A percentile compares a stretch with the other conserved stretches of the same genome.
Conservation (phyloP, 1,284 basidiomycete species). For the Malassezia sympodialis region DNA sequence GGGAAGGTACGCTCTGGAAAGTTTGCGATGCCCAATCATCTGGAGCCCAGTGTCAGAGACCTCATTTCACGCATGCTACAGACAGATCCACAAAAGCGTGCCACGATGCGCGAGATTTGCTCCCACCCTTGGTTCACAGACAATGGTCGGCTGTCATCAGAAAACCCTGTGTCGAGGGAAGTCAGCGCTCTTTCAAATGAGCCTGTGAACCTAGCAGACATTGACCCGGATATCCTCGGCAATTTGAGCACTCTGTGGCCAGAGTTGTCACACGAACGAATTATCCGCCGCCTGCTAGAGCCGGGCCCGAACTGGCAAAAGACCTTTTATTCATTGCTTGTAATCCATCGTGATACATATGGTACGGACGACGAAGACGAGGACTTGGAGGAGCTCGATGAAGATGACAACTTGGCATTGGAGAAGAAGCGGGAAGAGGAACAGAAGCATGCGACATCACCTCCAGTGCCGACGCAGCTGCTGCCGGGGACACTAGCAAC, state of each 20-base stretch:
- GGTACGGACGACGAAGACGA: constrained; percentile 41
- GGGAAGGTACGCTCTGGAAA: constrained; percentile 73
- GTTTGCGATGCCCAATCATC: constrained; percentile 71
- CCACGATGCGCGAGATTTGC: constrained; percentile 78
- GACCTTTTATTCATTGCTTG: constrained; percentile 46
- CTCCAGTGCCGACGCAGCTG: neutral
- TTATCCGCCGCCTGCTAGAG: constrained; percentile 28
- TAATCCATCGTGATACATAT: constrained; percentile 42
- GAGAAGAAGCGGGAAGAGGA: constrained; percentile 3
- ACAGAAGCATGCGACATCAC: neutral
- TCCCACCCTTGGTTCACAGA: constrained; percentile 77
- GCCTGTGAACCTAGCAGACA: constrained; percentile 45
- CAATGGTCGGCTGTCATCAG: constrained; percentile 50
- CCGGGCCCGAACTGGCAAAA: constrained; percentile 44
- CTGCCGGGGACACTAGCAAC: neutral
- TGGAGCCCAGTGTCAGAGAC: constrained; percentile 64
- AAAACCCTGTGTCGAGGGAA: constrained; percentile 38
- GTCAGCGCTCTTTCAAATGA: constrained; percentile 48
- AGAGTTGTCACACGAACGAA: constrained; percentile 30
- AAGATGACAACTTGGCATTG: constrained; percentile 17
- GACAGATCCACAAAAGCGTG: constrained; percentile 68
- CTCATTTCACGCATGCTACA: constrained; percentile 78
- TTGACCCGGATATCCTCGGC: constrained; percentile 79
- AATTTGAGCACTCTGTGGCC: constrained; percentile 84
- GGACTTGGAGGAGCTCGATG: constrained; percentile 22